A percentile compares a stretch with the other conserved stretches of the same genome.
phyloP scores from a whole-genome alignment of 2,329 filamentous ascomycete genomes.

The Clonostachys chloroleuca region DNA sequence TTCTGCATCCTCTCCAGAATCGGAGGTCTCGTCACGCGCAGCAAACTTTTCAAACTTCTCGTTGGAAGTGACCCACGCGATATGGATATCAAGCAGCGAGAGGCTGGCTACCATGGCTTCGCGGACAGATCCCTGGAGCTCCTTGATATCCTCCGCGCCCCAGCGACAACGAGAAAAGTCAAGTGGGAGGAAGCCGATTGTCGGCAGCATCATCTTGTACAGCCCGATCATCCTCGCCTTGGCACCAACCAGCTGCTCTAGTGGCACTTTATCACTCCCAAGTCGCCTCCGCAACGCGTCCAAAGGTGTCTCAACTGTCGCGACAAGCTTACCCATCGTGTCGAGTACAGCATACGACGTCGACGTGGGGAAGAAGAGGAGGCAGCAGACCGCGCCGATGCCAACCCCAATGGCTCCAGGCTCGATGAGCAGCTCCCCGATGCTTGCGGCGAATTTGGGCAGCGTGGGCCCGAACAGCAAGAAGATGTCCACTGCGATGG shows the following conservation, averaged over 20 bases:
- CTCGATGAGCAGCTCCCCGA: conserved; percentile 32
- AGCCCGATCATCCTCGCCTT: conserved; percentile 19
- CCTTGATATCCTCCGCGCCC: conserved; percentile 34
- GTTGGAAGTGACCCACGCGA: conserved; percentile 16
- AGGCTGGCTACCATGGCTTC: conserved; percentile 24
- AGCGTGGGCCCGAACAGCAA: conserved; percentile 35
- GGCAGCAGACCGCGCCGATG: conserved; percentile 32
- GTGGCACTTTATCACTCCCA: conserved; percentile 6
- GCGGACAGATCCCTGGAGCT: conserved; percentile 26
- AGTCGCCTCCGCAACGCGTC: conserved; percentile 18
- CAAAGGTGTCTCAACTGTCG: conserved; percentile 22
- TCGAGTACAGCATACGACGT: conserved; percentile 36
- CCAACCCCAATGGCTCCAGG: conserved; percentile 40
- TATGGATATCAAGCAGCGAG: conserved; percentile 36
- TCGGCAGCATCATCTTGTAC: conserved; percentile 30
- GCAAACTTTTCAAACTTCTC: conserved; percentile 9
- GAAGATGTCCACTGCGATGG: conserved; percentile 39
- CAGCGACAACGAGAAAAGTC: conserved; percentile 40
- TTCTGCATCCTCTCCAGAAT: not conserved
- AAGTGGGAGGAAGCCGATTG: conserved; percentile 35
- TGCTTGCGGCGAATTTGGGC: conserved; percentile 28
- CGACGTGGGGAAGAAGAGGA: conserved; percentile 44
- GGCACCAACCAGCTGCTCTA: conserved; percentile 20
- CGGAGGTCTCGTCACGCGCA: not conserved
- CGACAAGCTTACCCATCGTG: conserved; percentile 20